Percentiles rank a stretch among this genome's conserved stretches.
Evolutionary conservation across 768 basidiomycete species (phyloP).

Genomic region (Rhizopogon sp.): DNA sequence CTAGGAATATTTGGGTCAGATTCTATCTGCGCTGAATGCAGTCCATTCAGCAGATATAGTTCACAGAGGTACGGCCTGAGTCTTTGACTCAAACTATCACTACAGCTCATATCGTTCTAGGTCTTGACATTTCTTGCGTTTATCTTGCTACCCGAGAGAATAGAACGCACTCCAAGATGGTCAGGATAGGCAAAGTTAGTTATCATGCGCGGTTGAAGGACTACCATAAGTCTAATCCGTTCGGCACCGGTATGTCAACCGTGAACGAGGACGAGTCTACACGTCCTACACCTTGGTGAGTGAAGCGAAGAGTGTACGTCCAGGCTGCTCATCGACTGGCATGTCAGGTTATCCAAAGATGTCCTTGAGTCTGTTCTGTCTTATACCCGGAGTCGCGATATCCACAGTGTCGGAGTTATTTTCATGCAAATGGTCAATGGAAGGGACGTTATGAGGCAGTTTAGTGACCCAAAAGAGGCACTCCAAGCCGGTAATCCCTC

Average conservation of each 20-base stretch:
- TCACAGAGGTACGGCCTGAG: constrained; percentile 52
- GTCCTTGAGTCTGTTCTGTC: constrained; percentile 72
- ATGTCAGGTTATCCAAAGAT: constrained; percentile 66
- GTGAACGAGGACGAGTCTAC: constrained; percentile 15
- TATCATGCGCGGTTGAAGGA: constrained; percentile 74
- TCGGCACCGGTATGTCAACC: constrained; percentile 32
- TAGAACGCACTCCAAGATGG: constrained; percentile 49
- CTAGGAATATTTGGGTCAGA: constrained; percentile 74
- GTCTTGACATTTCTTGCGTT: constrained; percentile 54
- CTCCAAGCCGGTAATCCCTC: constrained; percentile 47
- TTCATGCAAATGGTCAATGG: constrained; percentile 87
- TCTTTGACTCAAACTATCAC: not conserved
- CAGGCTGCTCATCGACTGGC: not conserved
- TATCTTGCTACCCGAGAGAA: constrained; percentile 53
- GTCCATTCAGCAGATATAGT: constrained; percentile 62
- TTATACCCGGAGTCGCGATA: constrained; percentile 76
- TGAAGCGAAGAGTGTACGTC: not conserved
- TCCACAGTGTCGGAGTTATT: constrained; percentile 77
- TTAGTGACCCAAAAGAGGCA: constrained; percentile 51
- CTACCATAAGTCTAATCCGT: constrained; percentile 80
- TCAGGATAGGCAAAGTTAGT: constrained; percentile 71
- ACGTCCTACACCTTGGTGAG: constrained; percentile 28
- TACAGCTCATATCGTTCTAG: constrained; percentile 26
- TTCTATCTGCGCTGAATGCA: constrained; percentile 63
- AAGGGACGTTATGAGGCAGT: constrained; percentile 54